A percentile compares a stretch with the other conserved stretches of the same genome.
These are phyloP conservation scores for Aspergillus phoenicis DNA, from an alignment of 2,329 filamentous ascomycete genomes.

Conservation along the genomic window DNA sequence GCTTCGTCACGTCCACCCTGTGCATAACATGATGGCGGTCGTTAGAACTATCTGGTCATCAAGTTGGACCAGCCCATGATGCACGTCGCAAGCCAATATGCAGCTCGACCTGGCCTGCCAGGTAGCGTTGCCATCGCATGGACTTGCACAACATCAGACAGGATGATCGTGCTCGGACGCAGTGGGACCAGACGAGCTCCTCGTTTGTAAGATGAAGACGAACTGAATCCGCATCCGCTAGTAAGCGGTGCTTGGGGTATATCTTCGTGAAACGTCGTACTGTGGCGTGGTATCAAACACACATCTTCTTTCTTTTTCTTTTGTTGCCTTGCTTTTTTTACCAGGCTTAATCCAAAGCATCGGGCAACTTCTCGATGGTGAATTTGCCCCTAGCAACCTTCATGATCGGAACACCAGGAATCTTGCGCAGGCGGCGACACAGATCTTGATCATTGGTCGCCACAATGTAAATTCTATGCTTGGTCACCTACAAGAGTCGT, in stretches of 20 bases:
- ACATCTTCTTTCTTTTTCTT: not conserved
- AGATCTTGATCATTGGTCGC: constrained; percentile 72
- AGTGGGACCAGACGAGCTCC: not conserved
- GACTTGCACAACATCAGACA: not conserved
- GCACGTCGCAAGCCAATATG: not conserved
- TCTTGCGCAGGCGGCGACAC: constrained; percentile 81
- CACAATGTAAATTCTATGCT: constrained; percentile 76
- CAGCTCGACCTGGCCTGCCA: not conserved
- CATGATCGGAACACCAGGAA: constrained; percentile 70
- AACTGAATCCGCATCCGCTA: not conserved
- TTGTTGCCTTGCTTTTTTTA: no score
- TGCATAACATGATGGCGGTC: not conserved
- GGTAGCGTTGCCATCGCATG: not conserved
- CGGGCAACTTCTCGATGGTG: constrained; percentile 86
- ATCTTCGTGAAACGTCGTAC: constrained; percentile 1
- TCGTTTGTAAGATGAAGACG: not conserved
- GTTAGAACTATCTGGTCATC: not conserved
- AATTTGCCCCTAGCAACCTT: constrained; percentile 88
- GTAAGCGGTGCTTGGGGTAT: not conserved
- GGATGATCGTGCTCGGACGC: not conserved
- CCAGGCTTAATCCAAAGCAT: constrained; percentile 65
- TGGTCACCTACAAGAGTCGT: constrained; percentile 45
- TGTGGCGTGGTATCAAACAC: constrained; percentile 1
- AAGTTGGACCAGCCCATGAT: not conserved
- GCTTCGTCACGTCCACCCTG: not conserved